Base-by-base conservation (phyloP, 2,329 filamentous ascomycete genomes). In the Myriosclerotinia scirpicola region DNA sequence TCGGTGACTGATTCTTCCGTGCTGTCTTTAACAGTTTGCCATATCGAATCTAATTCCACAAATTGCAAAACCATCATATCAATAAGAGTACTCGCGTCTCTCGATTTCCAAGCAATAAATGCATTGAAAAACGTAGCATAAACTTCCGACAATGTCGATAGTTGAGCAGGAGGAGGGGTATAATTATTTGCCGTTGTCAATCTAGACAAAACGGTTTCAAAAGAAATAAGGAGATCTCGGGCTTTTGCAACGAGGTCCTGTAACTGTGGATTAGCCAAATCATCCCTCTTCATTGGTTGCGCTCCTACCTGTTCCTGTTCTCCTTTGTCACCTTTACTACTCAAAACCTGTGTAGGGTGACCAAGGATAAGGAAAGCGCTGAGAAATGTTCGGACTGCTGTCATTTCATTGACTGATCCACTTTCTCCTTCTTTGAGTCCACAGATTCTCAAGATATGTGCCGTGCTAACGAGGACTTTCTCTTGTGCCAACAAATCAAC, bases 21-120 rank as follows among this genome's bases (percentile, higher is more conserved):
- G 63, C 88, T 88, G 72, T 92, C 88, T 76, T 92, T 93, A 75
- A 95, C 90, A 3, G 89, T 91, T 75, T 93, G 90, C 82, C 90
- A 90, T 58, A 94, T 94, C 46, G 89, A 89, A 74, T 95, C 91
- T 2, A 95, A 84, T 75, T 93, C 91, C 22, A 93, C 90, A 76
- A 94, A 93, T 70, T 92, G 90, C 73, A 91, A 84, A n/a, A 94
- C 83, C 91, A 95, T 93, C 65, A 92, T 89, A 73, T 93, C 90
- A 63, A 94, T 87, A 5, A 95, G 81, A 0, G 90, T 88, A 64
- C 88, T 88, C 0, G 90, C 91, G 75, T 94, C 91, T 63, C 90
- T 85, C 1, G 91, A 88, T 77, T 93, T 92, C 91, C 91, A 95
- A 4, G 90, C 87, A 68, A 91, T 90, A 74, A 95, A 93, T 1